phyloP scores from a whole-genome alignment of 2,329 filamentous ascomycete genomes.

The Penicillium olsonii region DNA sequence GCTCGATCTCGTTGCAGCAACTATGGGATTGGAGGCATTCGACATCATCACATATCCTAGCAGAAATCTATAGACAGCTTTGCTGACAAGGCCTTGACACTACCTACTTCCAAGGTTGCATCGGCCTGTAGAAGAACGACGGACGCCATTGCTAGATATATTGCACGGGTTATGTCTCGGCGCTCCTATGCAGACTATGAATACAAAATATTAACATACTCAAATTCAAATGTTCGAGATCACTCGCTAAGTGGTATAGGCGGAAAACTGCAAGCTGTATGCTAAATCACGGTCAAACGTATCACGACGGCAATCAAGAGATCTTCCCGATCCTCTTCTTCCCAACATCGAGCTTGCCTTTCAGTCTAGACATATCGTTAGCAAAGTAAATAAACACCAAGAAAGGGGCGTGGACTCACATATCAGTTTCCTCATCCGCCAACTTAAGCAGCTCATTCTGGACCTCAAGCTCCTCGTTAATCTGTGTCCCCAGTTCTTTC shows the following conservation, averaged over 20 bases:
- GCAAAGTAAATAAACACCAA: conserved; percentile 3
- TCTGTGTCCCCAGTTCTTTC: conserved; percentile 63
- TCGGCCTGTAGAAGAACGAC: background rate
- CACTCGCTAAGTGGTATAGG: background rate
- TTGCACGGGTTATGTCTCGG: background rate
- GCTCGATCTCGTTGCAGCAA: conserved; percentile 26
- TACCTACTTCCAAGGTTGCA: too few relatives aligned
- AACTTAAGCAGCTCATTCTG: conserved; percentile 63
- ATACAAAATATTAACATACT: background rate
- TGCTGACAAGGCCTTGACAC: background rate
- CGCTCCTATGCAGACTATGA: background rate
- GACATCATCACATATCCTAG: conserved; percentile 11
- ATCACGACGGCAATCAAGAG: conserved; percentile 30
- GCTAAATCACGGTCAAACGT: background rate
- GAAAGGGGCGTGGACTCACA: conserved; percentile 31
- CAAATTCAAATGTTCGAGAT: background rate
- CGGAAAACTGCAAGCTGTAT: background rate
- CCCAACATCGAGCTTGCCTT: conserved; percentile 50
- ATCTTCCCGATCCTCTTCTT: conserved; percentile 51
- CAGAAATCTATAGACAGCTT: background rate
- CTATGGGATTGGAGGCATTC: conserved; percentile 25
- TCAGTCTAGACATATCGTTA: conserved; percentile 34
- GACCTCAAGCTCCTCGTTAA: conserved; percentile 63
- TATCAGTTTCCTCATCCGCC: conserved; percentile 60
- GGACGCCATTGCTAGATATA: background rate